Base-by-base conservation (phyloP, 2,329 filamentous ascomycete genomes). In the Emericellopsis cladophorae region DNA sequence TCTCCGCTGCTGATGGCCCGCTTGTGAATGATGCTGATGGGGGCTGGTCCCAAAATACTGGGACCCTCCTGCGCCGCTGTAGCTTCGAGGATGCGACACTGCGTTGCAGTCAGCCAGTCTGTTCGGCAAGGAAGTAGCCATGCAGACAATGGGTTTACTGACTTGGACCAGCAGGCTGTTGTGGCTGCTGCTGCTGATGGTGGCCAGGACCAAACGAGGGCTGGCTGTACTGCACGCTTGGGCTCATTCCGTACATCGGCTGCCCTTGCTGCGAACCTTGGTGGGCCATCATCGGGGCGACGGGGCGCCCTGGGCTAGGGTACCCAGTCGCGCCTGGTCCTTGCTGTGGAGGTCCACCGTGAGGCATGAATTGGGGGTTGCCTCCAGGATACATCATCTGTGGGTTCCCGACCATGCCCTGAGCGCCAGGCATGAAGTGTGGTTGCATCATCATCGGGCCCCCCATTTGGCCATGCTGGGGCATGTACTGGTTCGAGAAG, bases 251-350 rank as follows among this genome's bases (percentile, higher is more conserved):
- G 67, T 74, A 89, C 64, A 68, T 76, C 52, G 66, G 78, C 56
- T 93, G 87, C 33, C 89, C 88, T 58, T 94, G 89, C 54, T 95
- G 90, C 23, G 89, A 95, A 42, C 86, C 86, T 63, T 95, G 87
- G 49, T 89, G 89, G 53, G 81, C 84, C 90, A 96, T 96, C 80
- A 93, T 87, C 2, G 86, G 81, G 11, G 92, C 86, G 16, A 68
- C 58, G 23, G 81, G 79, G 37, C 88, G 77, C 42, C 86, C 80
- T 1, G 90, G 90, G 56, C 90, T 95, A n/a, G 87, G 84, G 54
- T 85, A 95, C 14, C 87, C 86, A 50, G 81, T 84, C 7, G 76
- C 70, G 35, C 76, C 84, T 16, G 81, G 76, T 41, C 78, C 72
- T 8, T 65, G 60, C 48, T 77, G 75, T 23, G 72, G 74, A 15